Conservation (phyloP, 495 filamentous ascomycete genomes). For the Evernia prunastri region DNA sequence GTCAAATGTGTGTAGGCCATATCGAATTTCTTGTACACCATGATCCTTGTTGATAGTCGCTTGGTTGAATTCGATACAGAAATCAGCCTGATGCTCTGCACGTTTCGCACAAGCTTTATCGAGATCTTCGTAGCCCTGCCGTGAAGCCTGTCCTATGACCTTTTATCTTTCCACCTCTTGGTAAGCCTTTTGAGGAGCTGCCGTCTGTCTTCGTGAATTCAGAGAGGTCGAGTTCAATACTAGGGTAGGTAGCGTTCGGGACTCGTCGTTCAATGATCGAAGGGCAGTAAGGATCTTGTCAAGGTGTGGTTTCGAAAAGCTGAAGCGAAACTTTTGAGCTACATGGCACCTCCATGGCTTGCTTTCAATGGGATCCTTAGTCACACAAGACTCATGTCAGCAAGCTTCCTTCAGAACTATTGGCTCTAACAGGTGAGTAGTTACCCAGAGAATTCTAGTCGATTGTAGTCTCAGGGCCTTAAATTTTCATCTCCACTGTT, state of each 20-base stretch:
- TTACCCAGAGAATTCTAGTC: background rate
- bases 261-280: no score
- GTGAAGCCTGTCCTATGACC: slow-evolving; percentile 29
- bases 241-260: no score
- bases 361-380: background rate
- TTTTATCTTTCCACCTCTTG: slow-evolving; percentile 5
- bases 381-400: background rate
- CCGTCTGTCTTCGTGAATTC: background rate
- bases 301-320: no score
- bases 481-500: no score
- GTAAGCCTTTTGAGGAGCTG: background rate
- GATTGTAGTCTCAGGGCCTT: no score
- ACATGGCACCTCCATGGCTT: background rate
- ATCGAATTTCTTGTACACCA: background rate
- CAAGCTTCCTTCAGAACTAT: background rate
- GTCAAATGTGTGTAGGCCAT: no score
- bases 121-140: slow-evolving; percentile 34
- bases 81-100: slow-evolving; percentile 30
- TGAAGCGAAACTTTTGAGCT: background rate
- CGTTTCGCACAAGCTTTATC: slow-evolving; percentile 32
- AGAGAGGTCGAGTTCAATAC: background rate
- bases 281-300: no score
- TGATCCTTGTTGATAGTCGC: background rate
- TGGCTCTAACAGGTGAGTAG: background rate
- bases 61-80: slow-evolving; percentile 31